Evolutionary conservation across 2,329 filamentous ascomycete genomes (phyloP), one percentile per base, ranked within the genome.

Genomic region (Gaeumannomyces sp.): DNA sequence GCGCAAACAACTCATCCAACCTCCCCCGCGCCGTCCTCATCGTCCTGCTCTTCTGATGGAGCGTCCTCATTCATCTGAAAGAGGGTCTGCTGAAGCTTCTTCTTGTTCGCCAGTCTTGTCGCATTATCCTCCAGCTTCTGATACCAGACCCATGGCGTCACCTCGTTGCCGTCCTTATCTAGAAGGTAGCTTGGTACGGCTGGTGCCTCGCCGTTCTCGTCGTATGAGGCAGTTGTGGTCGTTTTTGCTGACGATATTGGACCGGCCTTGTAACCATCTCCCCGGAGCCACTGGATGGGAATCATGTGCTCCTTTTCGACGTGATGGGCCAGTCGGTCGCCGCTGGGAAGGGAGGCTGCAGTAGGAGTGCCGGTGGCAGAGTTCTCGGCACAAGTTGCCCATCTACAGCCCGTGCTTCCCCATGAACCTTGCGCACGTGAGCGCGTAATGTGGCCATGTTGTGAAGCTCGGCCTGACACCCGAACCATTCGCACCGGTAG

Each of bases 401-500:
- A 84, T 56, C 69, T 71, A 63, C 77, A 80, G 53, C 68, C 66
- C 25, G 69, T 65, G 57, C 66, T 66, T 22, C 68, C 66, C 64
- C 76, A 70, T 89, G 86, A 3, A 87, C 77, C 19, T 79, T 69
- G 25, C 74, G 71, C 19, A 89, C 73, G 68, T 89, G 86, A 64
- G 75, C 76, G 29, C 81, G 78, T 57, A 89, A 72, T 13, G 85
- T 89, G 16, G 83, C 82, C 65, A 87, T 73, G 69, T 89, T 89
- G 62, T 88, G 85, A 60, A 89, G 76, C 73, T 88, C 83, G 4
- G 86, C 86, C 35, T 77, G 79, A 70, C 86, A 89, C 0, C 76
- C 76, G 28, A 74, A 68, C 86, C 86, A 89, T 71, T 88, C 84
- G 72, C 86, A 89, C 13, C 80, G 66, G 70, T 85, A 89, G 2